Conservation (phyloP, 768 basidiomycete species). For the Steccherinum ochraceum region DNA sequence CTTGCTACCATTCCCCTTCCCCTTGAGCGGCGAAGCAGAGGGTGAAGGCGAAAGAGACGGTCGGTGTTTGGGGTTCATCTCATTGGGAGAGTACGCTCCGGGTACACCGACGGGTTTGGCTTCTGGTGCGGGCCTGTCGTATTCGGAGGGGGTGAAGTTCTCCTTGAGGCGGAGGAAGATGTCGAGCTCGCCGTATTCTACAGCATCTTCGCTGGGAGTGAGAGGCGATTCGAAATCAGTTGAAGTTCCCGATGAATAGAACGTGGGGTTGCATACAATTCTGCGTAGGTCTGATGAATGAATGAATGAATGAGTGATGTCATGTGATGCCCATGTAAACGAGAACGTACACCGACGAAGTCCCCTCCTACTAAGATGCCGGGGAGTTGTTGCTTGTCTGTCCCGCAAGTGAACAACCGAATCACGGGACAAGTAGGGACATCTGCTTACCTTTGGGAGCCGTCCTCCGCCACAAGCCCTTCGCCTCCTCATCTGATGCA, state of each 20-base stretch:
- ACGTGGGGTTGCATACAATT: constrained; percentile 50
- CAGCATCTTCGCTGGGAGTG: constrained; percentile 67
- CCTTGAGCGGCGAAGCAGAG: constrained; percentile 30
- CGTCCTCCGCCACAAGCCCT: constrained; percentile 74
- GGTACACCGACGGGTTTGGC: constrained; percentile 73
- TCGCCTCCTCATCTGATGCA: constrained; percentile 78
- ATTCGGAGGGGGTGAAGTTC: constrained; percentile 57
- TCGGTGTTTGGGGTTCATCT: constrained; percentile 79
- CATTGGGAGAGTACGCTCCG: constrained; percentile 64
- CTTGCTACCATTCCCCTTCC: constrained; percentile 33
- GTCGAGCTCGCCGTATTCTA: constrained; percentile 70
- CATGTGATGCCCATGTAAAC: background rate
- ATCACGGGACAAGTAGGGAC: background rate
- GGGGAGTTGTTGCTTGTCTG: constrained; percentile 81
- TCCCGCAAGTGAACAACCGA: constrained; percentile 1
- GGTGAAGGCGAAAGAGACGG: constrained; percentile 29
- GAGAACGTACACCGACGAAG: constrained; percentile 64
- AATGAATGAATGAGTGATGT: constrained; percentile 2
- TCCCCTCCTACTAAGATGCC: constrained; percentile 75
- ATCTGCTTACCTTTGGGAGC: constrained; percentile 52
- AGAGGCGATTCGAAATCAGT: background rate
- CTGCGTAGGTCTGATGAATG: constrained; percentile 50
- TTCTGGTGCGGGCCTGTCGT: constrained; percentile 47
- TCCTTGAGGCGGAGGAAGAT: constrained; percentile 70
- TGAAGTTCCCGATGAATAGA: background rate